Base-by-base conservation (phyloP, 148 eudicot genomes). In the Talinum fruticosum region DNA sequence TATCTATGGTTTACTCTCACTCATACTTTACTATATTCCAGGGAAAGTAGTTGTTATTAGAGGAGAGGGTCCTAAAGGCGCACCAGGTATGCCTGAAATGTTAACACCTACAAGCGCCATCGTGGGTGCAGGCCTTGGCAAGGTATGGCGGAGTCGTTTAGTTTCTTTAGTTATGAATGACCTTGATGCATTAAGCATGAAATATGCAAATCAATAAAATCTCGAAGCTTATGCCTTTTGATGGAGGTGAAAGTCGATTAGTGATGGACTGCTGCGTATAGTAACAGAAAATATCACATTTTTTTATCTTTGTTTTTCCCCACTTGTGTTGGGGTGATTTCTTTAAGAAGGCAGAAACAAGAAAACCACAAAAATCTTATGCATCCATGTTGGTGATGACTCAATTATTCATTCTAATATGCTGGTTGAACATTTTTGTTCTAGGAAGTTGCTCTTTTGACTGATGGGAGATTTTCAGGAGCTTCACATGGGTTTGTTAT, bases 31-130 rank as follows among this genome's bases (percentile, higher is more conserved):
- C 59, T 49, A 8, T 51, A 57, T 72, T 37, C 38, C 83, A 92
- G 97, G 93, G 94, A 19, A 87, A 80, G 97, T 92, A 38, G 89
- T 90, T 2, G 87, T 92, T 75, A 92, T 92, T 57, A 83, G 97
- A 81, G 97, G 97, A 85, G 97, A 92, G 75, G 97, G 97, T 8
- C 97, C 94, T 30, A 92, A 92, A 70, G 97, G 97, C 14, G 93
- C 94, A 8, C 97, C 97, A 24, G 97, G 97, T 75, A 92, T 92
- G 97, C 90, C 97, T 36, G 97, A 92, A 80, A 92, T 92, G 97
- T 71, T 92, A 67, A 92, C 94, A 59, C 97, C 97, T 51, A 92
- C 97, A 41, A 92, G 97, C 81, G 97, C 97, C 66, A 92, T 92
- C 67, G 87, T 92, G 89, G 97, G 97, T n/a, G 97, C 97, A 8